These are phyloP conservation scores for Tricholoma furcatifolium DNA, from an alignment of 768 basidiomycete genomes.

Conservation along the genomic window DNA sequence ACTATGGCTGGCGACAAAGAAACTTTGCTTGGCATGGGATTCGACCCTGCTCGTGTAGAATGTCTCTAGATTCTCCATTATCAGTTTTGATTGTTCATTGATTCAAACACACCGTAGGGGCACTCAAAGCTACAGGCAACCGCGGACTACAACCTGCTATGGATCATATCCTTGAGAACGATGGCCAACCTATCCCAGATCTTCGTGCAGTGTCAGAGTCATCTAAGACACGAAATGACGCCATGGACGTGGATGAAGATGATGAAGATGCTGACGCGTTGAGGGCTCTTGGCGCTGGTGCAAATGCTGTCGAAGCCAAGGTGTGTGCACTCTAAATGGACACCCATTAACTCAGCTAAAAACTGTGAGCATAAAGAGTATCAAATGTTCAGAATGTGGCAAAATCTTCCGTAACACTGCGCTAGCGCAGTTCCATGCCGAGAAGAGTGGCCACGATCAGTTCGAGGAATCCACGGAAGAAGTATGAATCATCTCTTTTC, in stretches of 20 bases:
- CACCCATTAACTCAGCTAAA: background rate
- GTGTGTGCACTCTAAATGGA: constrained; percentile 29
- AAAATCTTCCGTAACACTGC: constrained; percentile 87
- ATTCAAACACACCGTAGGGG: constrained; percentile 56
- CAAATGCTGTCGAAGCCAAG: constrained; percentile 61
- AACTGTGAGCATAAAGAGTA: constrained; percentile 50
- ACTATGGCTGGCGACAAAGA: constrained; percentile 66
- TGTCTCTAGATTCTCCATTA: constrained; percentile 49
- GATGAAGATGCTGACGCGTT: constrained; percentile 74
- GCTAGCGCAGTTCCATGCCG: constrained; percentile 89
- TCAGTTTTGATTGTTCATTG: constrained; percentile 6
- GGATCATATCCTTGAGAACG: constrained; percentile 86
- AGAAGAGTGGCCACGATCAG: constrained; percentile 92
- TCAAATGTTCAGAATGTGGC: constrained; percentile 81
- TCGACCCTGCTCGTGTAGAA: constrained; percentile 79
- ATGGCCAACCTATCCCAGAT: constrained; percentile 73
- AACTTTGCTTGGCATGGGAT: constrained; percentile 82
- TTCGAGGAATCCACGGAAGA: constrained; percentile 97
- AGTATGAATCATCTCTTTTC: constrained; percentile 35
- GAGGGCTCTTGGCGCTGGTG: constrained; percentile 44
- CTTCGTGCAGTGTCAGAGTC: constrained; percentile 41
- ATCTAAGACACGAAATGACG: constrained; percentile 19
- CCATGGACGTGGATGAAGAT: constrained; percentile 64
- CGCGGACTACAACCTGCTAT: constrained; percentile 88
- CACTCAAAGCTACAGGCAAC: constrained; percentile 77